Evolutionary conservation across 2,329 filamentous ascomycete genomes (phyloP).

Genomic region (Calonectria naviculata): DNA sequence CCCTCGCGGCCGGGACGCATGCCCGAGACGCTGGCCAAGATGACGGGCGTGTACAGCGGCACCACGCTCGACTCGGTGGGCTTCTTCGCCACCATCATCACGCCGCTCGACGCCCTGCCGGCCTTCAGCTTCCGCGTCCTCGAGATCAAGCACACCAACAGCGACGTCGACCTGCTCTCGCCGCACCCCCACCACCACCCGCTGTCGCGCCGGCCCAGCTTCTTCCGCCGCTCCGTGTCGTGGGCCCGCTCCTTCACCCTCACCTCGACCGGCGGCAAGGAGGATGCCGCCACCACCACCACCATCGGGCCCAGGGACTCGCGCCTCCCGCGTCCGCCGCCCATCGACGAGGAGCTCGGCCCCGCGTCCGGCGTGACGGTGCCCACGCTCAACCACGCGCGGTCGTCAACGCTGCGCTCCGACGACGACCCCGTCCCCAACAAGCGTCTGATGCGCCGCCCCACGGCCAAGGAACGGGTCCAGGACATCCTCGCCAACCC

Average conservation of each 20-base stretch:
- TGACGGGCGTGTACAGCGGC: constrained; percentile 69
- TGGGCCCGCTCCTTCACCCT: constrained; percentile 25
- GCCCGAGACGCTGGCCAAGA: constrained; percentile 64
- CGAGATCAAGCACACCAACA: constrained; percentile 58
- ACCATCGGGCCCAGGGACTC: background rate
- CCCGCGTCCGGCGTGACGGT: constrained; percentile 10
- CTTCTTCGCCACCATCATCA: constrained; percentile 72
- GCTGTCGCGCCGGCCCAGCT: background rate
- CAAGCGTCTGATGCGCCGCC: constrained; percentile 36
- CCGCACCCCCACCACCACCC: no score
- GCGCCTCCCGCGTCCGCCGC: constrained; percentile 24
- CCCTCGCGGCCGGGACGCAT: constrained; percentile 65
- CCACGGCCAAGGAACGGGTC: constrained; percentile 53
- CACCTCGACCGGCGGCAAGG: background rate
- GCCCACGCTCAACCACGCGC: constrained; percentile 3
- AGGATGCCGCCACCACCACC: background rate
- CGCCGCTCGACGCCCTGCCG: constrained; percentile 61
- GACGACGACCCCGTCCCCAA: background rate
- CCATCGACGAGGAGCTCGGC: constrained; percentile 24
- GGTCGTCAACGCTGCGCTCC: constrained; percentile 15
- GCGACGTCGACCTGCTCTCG: constrained; percentile 18
- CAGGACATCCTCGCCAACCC: constrained; percentile 57
- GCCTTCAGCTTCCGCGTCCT: constrained; percentile 61
- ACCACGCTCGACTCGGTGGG: constrained; percentile 65
- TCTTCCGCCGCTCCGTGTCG: constrained; percentile 20